A percentile compares a stretch with the other conserved stretches of the same genome.
Conservation (phyloP, 495 filamentous ascomycete genomes). For the Aspergillus wentii region DNA sequence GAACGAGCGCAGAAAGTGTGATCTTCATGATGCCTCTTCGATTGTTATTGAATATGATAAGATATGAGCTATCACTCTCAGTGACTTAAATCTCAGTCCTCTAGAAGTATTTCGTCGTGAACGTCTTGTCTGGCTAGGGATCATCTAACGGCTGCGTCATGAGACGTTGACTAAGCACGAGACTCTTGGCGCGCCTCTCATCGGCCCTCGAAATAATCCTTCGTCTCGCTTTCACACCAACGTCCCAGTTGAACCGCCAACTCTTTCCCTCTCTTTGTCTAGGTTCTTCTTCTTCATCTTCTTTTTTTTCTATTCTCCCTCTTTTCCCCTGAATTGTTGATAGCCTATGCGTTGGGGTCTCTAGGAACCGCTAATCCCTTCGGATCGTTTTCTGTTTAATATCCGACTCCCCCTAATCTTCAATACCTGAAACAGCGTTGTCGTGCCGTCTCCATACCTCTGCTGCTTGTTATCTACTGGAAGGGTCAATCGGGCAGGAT, state of each 20-base stretch:
- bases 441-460: constrained; percentile 6
- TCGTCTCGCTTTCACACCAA: neutral
- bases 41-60: neutral
- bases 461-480: constrained; percentile 15
- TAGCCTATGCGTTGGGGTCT: neutral
- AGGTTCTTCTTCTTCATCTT: constrained; percentile 5
- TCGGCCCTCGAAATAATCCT: neutral
- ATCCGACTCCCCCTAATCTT: no score
- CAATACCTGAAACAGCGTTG: no score
- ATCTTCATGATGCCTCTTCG: constrained; percentile 49
- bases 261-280: constrained; percentile 3
- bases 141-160: neutral
- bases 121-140: neutral
- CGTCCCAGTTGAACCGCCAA: no score
- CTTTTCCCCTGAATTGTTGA: neutral
- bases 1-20: constrained; percentile 38
- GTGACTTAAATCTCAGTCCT: no score
- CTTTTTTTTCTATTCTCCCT: constrained; percentile 6
- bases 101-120: no score
- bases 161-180: constrained; percentile 1
- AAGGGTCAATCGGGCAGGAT: constrained; percentile 14
- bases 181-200: neutral
- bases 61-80: no score
- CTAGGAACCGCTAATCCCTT: neutral
- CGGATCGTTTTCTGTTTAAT: constrained; percentile 3